Conservation (phyloP, 2,329 filamentous ascomycete species). For the Emergomyces orientalis region DNA sequence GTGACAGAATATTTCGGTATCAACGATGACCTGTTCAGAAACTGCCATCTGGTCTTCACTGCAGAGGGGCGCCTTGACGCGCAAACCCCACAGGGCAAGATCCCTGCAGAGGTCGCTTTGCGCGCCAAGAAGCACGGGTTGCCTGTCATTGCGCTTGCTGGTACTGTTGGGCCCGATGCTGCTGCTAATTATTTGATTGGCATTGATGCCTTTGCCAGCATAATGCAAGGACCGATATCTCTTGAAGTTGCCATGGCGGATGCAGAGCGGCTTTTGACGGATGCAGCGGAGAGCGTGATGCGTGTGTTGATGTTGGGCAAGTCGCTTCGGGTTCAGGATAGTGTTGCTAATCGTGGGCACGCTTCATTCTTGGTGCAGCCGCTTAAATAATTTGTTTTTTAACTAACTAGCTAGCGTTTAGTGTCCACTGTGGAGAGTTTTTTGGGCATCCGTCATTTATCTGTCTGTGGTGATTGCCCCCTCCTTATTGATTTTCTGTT, state of each 20-base stretch:
- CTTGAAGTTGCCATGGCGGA: constrained; percentile 24
- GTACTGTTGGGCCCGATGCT: constrained; percentile 33
- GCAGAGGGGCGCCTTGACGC: constrained; percentile 46
- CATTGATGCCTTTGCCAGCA: constrained; percentile 27
- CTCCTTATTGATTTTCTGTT: background rate
- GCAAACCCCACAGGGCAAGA: constrained; percentile 45
- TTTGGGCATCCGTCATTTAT: too few relatives aligned
- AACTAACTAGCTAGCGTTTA: too few relatives aligned
- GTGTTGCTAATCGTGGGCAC: background rate
- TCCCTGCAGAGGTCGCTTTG: constrained; percentile 44
- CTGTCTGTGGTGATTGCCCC: too few relatives aligned
- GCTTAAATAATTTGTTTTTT: background rate
- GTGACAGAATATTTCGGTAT: constrained; percentile 45
- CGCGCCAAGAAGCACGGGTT: constrained; percentile 39
- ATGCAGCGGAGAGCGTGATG: constrained; percentile 26
- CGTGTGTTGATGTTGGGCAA: constrained; percentile 22
- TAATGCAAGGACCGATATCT: constrained; percentile 22
- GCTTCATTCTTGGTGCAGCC: background rate
- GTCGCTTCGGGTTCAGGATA: constrained; percentile 3
- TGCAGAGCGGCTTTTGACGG: constrained; percentile 20
- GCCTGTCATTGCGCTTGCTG: constrained; percentile 40
- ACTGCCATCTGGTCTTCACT: constrained; percentile 45
- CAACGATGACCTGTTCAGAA: constrained; percentile 35
- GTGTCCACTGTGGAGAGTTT: too few relatives aligned
- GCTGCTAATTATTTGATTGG: constrained; percentile 27